Evolutionary conservation across 179 eudicot genomes (phyloP).

Genomic region (Spergularia azorica): DNA sequence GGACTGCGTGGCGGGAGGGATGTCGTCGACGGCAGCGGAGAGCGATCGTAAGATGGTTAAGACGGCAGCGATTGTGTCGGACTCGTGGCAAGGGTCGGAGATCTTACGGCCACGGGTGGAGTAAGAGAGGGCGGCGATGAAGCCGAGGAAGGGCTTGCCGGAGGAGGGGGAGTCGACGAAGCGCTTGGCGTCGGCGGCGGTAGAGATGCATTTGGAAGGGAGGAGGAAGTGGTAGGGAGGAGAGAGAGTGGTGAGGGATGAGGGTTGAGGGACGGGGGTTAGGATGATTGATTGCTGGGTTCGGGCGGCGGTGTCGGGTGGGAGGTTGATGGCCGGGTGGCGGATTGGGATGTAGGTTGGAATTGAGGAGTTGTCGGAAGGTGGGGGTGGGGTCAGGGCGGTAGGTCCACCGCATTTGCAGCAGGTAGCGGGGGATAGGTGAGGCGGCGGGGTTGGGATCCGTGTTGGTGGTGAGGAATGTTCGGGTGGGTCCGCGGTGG

Average conservation of each 20-base stretch:
- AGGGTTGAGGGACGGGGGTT: constrained; percentile 75
- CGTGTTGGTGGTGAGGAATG: background rate
- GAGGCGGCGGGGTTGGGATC: constrained; percentile 3
- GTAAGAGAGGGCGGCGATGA: constrained; percentile 65
- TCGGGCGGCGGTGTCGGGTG: constrained; percentile 43
- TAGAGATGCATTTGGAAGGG: constrained; percentile 59
- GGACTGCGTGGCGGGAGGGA: constrained; percentile 63
- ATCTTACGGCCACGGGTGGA: constrained; percentile 56
- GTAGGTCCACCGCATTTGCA: constrained; percentile 71
- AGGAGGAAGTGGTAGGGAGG: constrained; percentile 56
- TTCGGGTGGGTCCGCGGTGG: background rate
- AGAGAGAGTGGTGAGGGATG: constrained; percentile 36
- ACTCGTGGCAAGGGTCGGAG: constrained; percentile 64
- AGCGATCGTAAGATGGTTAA: constrained; percentile 47
- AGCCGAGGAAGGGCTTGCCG: constrained; percentile 63
- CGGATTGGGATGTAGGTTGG: constrained; percentile 71
- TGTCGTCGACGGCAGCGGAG: constrained; percentile 43
- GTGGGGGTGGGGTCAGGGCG: constrained; percentile 45
- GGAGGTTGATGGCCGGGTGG: constrained; percentile 57
- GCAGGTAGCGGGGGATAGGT: constrained; percentile 36
- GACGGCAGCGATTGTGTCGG: constrained; percentile 33
- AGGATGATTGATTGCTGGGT: constrained; percentile 70
- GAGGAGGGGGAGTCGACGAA: constrained; percentile 53
- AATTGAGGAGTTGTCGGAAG: constrained; percentile 30
- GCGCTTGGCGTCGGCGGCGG: constrained; percentile 50